These are phyloP conservation scores for Chondrus crispus DNA, from an alignment of 23 red algal genomes.

Conservation along the genomic window DNA sequence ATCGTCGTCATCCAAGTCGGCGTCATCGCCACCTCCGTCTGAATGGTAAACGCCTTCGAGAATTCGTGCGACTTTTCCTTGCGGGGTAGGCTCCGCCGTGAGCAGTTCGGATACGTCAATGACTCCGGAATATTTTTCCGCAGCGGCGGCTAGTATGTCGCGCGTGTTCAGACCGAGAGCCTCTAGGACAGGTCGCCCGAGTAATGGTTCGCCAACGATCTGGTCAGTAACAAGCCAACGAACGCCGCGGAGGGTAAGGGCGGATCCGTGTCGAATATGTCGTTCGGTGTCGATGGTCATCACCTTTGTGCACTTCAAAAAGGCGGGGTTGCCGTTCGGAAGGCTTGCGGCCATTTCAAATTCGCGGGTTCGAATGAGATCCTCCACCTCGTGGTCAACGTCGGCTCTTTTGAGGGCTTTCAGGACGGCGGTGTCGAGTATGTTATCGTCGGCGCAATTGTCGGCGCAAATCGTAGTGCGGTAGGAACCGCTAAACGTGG, in stretches of 20 bases:
- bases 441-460: neutral
- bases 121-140: neutral
- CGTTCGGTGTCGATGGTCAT: neutral
- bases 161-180: neutral
- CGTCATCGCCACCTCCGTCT: slow-evolving; percentile 4
- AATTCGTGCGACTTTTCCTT: neutral
- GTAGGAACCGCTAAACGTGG: neutral
- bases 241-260: neutral
- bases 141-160: neutral
- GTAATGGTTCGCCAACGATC: neutral
- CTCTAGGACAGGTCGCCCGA: neutral
- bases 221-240: neutral
- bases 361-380: neutral
- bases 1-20: slow-evolving; percentile 20
- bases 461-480: neutral
- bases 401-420: neutral
- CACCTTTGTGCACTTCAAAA: neutral
- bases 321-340: neutral
- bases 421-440: neutral
- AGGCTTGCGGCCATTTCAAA: neutral
- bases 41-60: slow-evolving; percentile 18
- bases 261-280: neutral
- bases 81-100: neutral
- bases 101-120: neutral
- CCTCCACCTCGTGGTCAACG: neutral